Conservation (phyloP, 2,329 filamentous ascomycete species). For the Colletotrichum sp. region DNA sequence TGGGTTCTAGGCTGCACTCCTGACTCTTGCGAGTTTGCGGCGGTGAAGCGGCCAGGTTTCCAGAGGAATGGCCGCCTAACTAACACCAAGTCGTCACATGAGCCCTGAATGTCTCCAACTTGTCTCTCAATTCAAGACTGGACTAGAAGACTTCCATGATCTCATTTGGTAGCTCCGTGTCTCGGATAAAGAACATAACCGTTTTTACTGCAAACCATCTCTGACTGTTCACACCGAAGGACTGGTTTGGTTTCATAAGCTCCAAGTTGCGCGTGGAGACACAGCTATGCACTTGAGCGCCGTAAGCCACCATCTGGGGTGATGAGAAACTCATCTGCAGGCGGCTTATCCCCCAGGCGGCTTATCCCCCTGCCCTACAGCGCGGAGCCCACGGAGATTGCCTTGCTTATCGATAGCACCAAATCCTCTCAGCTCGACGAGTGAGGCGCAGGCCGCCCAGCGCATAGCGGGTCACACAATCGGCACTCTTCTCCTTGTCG, state of each 20-base stretch:
- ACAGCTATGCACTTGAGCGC: not conserved
- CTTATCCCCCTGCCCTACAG: not conserved
- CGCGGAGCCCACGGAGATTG: not conserved
- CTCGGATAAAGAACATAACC: not conserved
- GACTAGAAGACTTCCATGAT: not conserved
- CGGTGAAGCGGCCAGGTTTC: not conserved
- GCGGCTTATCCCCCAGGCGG: not conserved
- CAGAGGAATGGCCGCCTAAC: not conserved
- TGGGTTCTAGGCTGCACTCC: not conserved
- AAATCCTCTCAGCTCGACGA: conserved; percentile 1
- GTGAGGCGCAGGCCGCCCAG: conserved; percentile 9
- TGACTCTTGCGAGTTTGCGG: not conserved
- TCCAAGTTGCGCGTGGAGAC: not conserved
- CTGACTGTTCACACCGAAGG: not conserved
- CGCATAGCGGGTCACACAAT: not conserved
- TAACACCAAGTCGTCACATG: not conserved
- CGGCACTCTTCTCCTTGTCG: not conserved
- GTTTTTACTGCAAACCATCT: not conserved
- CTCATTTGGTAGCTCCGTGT: not conserved
- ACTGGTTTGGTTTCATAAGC: not conserved
- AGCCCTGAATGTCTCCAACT: not conserved
- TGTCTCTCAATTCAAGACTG: not conserved
- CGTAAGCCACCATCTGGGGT: not conserved
- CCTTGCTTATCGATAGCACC: conserved; percentile 3
- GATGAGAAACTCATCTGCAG: not conserved